Conservation (phyloP, 129 eudicot genomes). For the Flaveria linearis region DNA sequence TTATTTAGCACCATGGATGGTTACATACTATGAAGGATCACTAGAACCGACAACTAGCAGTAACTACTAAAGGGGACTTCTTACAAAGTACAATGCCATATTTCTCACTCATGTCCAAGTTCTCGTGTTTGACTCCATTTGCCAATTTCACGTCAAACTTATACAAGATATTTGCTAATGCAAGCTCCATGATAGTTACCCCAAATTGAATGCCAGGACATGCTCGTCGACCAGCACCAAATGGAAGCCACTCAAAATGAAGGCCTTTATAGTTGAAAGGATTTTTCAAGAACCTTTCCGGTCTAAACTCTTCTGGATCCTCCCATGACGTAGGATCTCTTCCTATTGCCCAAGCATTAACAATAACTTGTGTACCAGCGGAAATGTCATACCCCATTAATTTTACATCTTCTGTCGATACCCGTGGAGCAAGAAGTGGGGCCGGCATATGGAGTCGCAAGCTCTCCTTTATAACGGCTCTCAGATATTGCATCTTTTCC, state of each 20-base stretch:
- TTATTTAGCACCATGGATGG: background rate
- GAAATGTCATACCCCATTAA: background rate
- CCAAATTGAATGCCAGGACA: constrained; percentile 2
- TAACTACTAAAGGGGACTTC: constrained; percentile 6
- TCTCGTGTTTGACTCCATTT: background rate
- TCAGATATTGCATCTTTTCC: background rate
- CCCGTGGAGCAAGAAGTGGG: constrained; percentile 8
- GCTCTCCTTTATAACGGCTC: constrained; percentile 2
- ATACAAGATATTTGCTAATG: background rate
- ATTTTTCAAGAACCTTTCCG: constrained; percentile 10
- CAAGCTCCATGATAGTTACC: constrained; percentile 7
- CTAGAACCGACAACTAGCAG: background rate
- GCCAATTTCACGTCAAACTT: background rate
- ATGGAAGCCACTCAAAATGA: constrained; percentile 13
- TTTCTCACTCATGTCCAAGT: constrained; percentile 15
- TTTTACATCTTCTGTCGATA: background rate
- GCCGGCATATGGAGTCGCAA: background rate
- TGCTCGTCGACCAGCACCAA: constrained; percentile 14
- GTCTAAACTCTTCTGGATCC: constrained; percentile 8
- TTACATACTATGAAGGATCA: background rate
- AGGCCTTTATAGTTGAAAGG: background rate
- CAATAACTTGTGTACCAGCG: constrained; percentile 1
- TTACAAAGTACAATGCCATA: constrained; percentile 1
- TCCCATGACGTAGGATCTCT: constrained; percentile 4
- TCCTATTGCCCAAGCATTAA: constrained; percentile 9